Evolutionary conservation across 768 basidiomycete genomes (phyloP).

Genomic region (Coprinellus micaceus): DNA sequence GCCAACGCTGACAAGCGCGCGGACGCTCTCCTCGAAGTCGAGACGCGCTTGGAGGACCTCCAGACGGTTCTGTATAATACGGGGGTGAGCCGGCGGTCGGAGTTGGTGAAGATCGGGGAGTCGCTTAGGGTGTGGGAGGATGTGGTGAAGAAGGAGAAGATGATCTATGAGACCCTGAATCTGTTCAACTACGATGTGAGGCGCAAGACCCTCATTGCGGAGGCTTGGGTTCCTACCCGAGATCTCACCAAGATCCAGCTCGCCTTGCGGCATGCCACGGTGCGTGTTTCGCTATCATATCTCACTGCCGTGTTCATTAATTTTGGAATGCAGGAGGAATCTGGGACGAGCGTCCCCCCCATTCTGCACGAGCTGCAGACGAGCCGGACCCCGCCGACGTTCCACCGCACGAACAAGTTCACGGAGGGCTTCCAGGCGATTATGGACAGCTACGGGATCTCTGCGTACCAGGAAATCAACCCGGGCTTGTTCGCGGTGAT

Average conservation of each 20-base stretch:
- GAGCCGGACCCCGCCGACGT: constrained; percentile 91
- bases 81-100: constrained; percentile 71
- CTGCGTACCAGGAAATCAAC: constrained; percentile 94
- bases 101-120: constrained; percentile 84
- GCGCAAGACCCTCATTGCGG: constrained; percentile 91
- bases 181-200: constrained; percentile 92
- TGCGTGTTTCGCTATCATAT: constrained; percentile 31
- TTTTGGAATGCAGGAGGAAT: constrained; percentile 62
- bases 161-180: constrained; percentile 94
- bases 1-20: constrained; percentile 89
- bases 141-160: constrained; percentile 91
- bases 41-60: constrained; percentile 85
- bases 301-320: not conserved
- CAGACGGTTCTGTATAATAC: constrained; percentile 89
- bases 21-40: constrained; percentile 86
- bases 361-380: constrained; percentile 89
- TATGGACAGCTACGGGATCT: constrained; percentile 96
- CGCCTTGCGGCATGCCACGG: constrained; percentile 84
- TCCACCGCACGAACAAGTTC: constrained; percentile 91
- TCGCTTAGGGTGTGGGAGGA: constrained; percentile 87
- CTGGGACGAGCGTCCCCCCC: constrained; percentile 88
- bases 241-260: constrained; percentile 85
- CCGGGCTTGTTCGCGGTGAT: constrained; percentile 89
- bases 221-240: constrained; percentile 95
- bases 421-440: constrained; percentile 96